Evolutionary conservation across 208 protist species (phyloP), one percentile per base, ranked within the genome.

Genomic region (Crithidia bombi): DNA sequence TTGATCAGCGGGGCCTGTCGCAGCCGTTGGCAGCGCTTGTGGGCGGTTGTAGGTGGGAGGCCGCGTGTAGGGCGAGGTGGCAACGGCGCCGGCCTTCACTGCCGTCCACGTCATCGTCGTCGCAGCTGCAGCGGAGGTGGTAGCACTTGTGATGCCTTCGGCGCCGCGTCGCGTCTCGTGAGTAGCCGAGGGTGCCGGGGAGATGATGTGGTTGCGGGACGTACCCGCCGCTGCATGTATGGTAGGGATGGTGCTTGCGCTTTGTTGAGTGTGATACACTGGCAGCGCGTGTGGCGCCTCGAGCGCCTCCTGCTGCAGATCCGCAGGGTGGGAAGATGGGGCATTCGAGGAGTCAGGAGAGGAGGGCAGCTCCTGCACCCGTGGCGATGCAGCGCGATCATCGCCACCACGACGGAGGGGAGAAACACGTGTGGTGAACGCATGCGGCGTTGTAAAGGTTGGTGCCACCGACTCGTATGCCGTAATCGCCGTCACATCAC

Each of bases 361-460:
- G 0, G 44, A 65, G 7, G 61, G 61, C 61, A 66, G 61, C 47
- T 56, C 61, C 46, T 66, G 33, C 3, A 56, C 46, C 3, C 61
- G 61, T 4, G 46, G 35, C 23, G 61, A 66, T 1, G n/a, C 11
- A 1, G 9, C 23, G 21, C 35, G 54, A 4, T 57, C 2, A 4
- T 57, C 2, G 15, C 35, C 6, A 21, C 21, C 35, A 23, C 54
- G 35, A 36, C 54, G 54, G 30, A 41, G 43, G 32, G 10, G 41
- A 1, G 57, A 51, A 12, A 21, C 30, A 10, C 25, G 28, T 41
- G 39, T 51, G 17, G 54, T 32, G 33, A 38, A 26, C 9, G 17
- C 41, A 25, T 1, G 26, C 5, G 55, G 1, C 1, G 39, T 7
- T 21, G 50, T 30, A 44, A 15, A 10, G 14, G 23, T 23, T 55